Conservation (phyloP, 495 filamentous ascomycete species). For the Daldinia caldariorum region DNA sequence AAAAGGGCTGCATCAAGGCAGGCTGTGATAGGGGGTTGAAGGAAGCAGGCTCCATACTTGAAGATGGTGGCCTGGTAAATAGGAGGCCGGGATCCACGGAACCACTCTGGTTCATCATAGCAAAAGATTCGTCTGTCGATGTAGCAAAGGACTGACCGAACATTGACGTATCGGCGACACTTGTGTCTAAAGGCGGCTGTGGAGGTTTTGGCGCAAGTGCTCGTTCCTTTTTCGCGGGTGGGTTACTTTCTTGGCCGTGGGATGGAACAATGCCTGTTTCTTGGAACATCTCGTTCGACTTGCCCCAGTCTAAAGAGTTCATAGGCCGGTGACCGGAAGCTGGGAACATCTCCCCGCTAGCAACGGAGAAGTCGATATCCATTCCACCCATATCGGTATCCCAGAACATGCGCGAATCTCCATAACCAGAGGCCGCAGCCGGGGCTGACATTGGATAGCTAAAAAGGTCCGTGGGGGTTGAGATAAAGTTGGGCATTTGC, state of each 20-base stretch:
- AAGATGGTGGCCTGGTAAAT: constrained; percentile 58
- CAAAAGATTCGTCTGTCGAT: constrained; percentile 55
- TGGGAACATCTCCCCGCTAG: constrained; percentile 50
- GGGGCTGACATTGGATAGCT: constrained; percentile 76
- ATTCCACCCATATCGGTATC: constrained; percentile 68
- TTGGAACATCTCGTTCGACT: constrained; percentile 58
- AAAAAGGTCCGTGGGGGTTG: constrained; percentile 61
- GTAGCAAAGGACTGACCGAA: constrained; percentile 53
- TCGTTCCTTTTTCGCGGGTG: constrained; percentile 44
- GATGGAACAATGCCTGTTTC: constrained; percentile 47
- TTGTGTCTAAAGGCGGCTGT: constrained; percentile 50
- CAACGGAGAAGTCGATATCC: constrained; percentile 64
- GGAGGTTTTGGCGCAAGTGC: constrained; percentile 54
- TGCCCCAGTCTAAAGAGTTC: constrained; percentile 61
- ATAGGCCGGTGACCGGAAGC: constrained; percentile 51
- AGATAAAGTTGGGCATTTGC: constrained; percentile 52
- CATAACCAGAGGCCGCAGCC: constrained; percentile 71
- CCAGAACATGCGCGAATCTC: constrained; percentile 77
- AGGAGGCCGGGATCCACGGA: constrained; percentile 59
- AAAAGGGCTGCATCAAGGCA: constrained; percentile 41
- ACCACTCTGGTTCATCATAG: constrained; percentile 48
- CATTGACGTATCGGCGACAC: constrained; percentile 50
- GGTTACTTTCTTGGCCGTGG: constrained; percentile 45
- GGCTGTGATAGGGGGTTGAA: constrained; percentile 51
- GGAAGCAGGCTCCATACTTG: constrained; percentile 52